Evolutionary conservation across 2,329 filamentous ascomycete genomes (phyloP).

Genomic region (Hortaea werneckii): DNA sequence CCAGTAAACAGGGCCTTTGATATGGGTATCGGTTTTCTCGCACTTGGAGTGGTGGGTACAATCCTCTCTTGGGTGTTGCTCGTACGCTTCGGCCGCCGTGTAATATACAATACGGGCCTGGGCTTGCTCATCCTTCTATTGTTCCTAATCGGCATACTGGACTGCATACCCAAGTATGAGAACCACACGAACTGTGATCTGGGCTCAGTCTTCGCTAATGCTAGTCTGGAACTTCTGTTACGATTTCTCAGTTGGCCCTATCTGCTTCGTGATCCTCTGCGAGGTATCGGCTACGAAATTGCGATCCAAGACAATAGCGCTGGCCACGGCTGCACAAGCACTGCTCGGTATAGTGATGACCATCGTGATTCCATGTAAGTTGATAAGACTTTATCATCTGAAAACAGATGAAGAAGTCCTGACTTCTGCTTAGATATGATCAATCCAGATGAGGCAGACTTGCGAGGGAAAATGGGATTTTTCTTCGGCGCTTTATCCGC

Average conservation of each 20-base stretch:
- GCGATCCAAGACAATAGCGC: constrained; percentile 28
- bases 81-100: constrained; percentile 29
- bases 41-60: constrained; percentile 34
- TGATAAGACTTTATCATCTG: background rate
- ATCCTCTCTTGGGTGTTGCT: constrained; percentile 33
- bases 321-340: constrained; percentile 32
- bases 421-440: constrained; percentile 20
- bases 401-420: constrained; percentile 7
- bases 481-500: constrained; percentile 29
- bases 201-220: constrained; percentile 33
- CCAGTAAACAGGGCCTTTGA: constrained; percentile 29
- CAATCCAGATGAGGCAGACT: constrained; percentile 31
- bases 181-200: constrained; percentile 22
- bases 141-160: constrained; percentile 30
- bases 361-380: constrained; percentile 25
- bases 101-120: constrained; percentile 31
- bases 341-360: constrained; percentile 31
- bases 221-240: constrained; percentile 23
- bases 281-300: constrained; percentile 30
- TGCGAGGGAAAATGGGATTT: constrained; percentile 33
- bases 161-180: constrained; percentile 26
- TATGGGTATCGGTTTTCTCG: constrained; percentile 33
- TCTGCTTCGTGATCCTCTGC: constrained; percentile 30
- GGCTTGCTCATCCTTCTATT: constrained; percentile 25
- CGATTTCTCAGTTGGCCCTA: constrained; percentile 28